Base-by-base conservation (phyloP, 805 yeast genomes). In the Pichia scutulata region DNA sequence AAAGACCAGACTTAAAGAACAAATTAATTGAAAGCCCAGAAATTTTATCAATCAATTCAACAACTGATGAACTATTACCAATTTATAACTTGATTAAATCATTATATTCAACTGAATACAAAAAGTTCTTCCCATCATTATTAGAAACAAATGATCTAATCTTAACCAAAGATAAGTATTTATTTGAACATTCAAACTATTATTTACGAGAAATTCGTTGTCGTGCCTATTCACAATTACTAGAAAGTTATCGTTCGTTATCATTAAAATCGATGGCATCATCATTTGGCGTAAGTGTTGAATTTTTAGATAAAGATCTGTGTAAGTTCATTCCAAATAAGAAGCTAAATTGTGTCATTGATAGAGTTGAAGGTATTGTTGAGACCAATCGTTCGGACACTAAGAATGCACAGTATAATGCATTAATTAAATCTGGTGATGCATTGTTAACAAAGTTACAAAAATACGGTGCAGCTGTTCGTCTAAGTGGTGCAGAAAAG, bases 321-420 rank as follows among this genome's bases (percentile, higher is more conserved):
- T 81, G 96, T 61, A 86, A 83, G 64, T 89, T 92, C 65, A 89
- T 93, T 60, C 96, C 97, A 39, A 90, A 84, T 68, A 89, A 90
- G 65, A 89, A 89, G 69, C 77, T 93, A 65, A 92, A 90, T 70
- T 93, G 99, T 71, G 90, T 93, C 47, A 89, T 93, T 63, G 99
- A 93, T 67, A 81, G 88, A 63, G 98, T 93, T 47, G 88, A 89
- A 67, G 98, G 95, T 14, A 88, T 93, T 54, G 87, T 93, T 56
- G 95, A 88, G 66, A 93, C 99, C 18, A 93, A 89, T 69, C 78
- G 98, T 58, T 97, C 97, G 2, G 99, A 93, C 67, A 89, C 86
- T 71, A 93, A 93, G 70, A 92, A 93, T 65, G 86, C 88, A 50
- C 98, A 92, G 70, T 93, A 90, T 68, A 96, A 89, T 65, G 68